These are phyloP conservation scores for Pythium plurisporium DNA, from an alignment of 352 stramenopile genomes.

Conservation along the genomic window DNA sequence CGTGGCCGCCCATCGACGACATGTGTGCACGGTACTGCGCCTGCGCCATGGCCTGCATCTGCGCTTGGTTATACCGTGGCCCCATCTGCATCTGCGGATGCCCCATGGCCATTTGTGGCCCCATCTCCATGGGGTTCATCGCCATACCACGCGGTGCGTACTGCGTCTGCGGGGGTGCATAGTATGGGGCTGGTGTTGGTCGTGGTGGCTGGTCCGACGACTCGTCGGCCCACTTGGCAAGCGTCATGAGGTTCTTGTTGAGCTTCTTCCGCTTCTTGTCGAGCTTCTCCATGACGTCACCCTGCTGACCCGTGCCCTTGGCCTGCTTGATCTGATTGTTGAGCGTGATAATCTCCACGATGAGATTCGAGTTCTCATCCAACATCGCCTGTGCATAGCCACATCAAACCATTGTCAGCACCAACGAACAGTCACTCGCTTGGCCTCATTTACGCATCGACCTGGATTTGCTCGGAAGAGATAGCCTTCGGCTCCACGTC, in stretches of 20 bases:
- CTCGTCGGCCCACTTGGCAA: constrained; percentile 86
- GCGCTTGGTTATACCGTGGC: constrained; percentile 25
- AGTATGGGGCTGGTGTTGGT: constrained; percentile 28
- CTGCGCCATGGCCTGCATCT: constrained; percentile 41
- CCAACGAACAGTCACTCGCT: background rate
- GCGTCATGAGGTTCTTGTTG: constrained; percentile 88
- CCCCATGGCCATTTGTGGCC: constrained; percentile 21
- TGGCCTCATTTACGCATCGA: no score
- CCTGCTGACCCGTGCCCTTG: constrained; percentile 67
- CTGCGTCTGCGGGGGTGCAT: constrained; percentile 21
- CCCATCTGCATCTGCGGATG: constrained; percentile 34
- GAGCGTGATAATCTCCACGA: constrained; percentile 86
- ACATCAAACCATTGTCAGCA: background rate
- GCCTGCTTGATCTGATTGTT: constrained; percentile 87
- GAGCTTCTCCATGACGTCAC: constrained; percentile 79
- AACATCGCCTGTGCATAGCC: constrained; percentile 58
- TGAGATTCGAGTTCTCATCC: constrained; percentile 83
- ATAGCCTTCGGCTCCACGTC: constrained; percentile 63
- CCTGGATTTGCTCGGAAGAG: constrained; percentile 80
- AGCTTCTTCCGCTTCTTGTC: constrained; percentile 88
- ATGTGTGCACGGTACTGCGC: constrained; percentile 57
- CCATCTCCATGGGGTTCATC: constrained; percentile 27
- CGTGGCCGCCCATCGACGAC: constrained; percentile 40
- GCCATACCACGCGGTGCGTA: constrained; percentile 32
- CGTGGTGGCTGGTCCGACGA: constrained; percentile 64